Evolutionary conservation across 108 stramenopile genomes (phyloP).

Genomic region (Nannochloropsis salina): DNA sequence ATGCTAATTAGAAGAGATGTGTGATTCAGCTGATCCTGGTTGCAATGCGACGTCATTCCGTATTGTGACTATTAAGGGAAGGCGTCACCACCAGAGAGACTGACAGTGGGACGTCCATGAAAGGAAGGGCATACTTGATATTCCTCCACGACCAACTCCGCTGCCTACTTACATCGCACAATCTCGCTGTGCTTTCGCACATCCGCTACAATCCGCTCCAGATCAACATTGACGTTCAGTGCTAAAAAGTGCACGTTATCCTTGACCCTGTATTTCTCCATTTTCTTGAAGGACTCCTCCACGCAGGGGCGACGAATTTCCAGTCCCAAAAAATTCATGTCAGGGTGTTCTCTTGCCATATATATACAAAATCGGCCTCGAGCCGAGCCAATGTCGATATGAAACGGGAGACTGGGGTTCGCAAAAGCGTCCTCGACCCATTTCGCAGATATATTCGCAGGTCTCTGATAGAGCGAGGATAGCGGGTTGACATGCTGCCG

Average conservation of each 20-base stretch:
- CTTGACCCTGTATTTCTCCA: slow-evolving; percentile 20
- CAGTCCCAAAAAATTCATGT: not conserved
- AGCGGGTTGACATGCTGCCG: slow-evolving; percentile 13
- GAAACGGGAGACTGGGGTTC: not conserved
- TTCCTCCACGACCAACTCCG: not conserved
- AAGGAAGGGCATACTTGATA: not conserved
- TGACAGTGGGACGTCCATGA: too few relatives aligned
- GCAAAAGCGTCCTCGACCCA: slow-evolving; percentile 11
- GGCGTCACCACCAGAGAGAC: too few relatives aligned
- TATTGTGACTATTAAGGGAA: too few relatives aligned
- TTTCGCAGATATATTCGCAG: not conserved
- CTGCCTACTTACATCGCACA: not conserved
- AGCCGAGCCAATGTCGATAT: not conserved
- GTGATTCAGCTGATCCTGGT: too few relatives aligned
- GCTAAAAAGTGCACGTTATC: not conserved
- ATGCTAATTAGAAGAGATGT: not conserved
- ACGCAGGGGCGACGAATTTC: not conserved
- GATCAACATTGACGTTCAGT: not conserved
- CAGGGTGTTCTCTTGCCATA: not conserved
- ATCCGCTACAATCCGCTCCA: not conserved
- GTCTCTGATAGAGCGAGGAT: slow-evolving; percentile 9
- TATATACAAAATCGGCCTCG: not conserved
- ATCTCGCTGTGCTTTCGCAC: slow-evolving; percentile 9
- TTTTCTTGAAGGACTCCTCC: not conserved
- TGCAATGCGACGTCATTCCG: too few relatives aligned